Conservation (phyloP, 2,329 filamentous ascomycete genomes). For the Pyrenophora tritici-repentis region DNA sequence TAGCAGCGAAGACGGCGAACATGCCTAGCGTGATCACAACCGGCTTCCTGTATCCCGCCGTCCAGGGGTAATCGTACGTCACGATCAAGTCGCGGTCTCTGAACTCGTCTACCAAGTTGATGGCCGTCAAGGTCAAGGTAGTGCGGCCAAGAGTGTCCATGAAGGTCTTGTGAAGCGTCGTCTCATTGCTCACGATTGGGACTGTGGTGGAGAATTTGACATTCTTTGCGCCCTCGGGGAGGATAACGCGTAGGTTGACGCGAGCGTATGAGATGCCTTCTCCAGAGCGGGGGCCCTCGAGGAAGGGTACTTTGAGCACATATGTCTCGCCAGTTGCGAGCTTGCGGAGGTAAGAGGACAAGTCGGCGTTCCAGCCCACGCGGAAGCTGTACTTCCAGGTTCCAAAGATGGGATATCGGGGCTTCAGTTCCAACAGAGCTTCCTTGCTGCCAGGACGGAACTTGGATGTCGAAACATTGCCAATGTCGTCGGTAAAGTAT, state of each 20-base stretch:
- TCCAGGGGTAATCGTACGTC: slow-evolving; percentile 81
- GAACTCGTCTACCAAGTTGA: slow-evolving; percentile 89
- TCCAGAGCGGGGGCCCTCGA: slow-evolving; percentile 84
- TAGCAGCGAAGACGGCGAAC: slow-evolving; percentile 72
- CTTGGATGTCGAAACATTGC: slow-evolving; percentile 91
- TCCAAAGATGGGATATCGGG: slow-evolving; percentile 93
- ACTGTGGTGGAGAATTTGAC: slow-evolving; percentile 77
- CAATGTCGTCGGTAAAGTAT: slow-evolving; percentile 95
- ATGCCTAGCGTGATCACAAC: slow-evolving; percentile 76
- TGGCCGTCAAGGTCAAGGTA: slow-evolving; percentile 75
- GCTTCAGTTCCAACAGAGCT: slow-evolving; percentile 86
- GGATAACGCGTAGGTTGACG: slow-evolving; percentile 77
- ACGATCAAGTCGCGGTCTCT: slow-evolving; percentile 83
- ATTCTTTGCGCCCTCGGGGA: slow-evolving; percentile 90
- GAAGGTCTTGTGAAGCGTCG: slow-evolving; percentile 79
- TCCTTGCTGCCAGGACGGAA: slow-evolving; percentile 80
- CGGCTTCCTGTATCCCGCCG: slow-evolving; percentile 82
- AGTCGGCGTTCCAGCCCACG: slow-evolving; percentile 91
- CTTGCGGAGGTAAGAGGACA: slow-evolving; percentile 74
- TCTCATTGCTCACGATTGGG: slow-evolving; percentile 67
- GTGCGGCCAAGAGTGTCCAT: slow-evolving; percentile 93
- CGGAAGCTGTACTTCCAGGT: slow-evolving; percentile 98
- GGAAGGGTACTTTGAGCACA: slow-evolving; percentile 85
- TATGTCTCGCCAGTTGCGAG: slow-evolving; percentile 69
- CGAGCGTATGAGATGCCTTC: slow-evolving; percentile 88